Evolutionary conservation across 495 filamentous ascomycete species (phyloP).

Genomic region (Platismatia glauca): DNA sequence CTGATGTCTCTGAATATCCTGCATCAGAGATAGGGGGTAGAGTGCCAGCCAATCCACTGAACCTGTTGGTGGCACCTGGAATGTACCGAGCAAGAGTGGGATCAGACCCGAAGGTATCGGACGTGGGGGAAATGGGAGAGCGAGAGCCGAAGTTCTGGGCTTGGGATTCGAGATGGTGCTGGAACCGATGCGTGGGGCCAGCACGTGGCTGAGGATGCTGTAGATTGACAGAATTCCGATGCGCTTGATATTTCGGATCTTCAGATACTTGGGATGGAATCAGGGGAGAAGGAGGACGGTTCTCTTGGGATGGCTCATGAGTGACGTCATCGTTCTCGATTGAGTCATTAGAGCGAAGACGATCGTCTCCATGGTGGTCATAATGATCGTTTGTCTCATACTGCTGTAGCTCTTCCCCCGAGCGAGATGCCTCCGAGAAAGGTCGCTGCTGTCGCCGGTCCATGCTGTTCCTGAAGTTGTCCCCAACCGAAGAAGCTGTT

Average conservation of each 20-base stretch:
- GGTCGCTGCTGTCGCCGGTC: conserved; percentile 39
- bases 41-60: conserved; percentile 36
- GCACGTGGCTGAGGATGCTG: conserved; percentile 85
- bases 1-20: conserved; percentile 40
- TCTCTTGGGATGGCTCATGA: conserved; percentile 27
- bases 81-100: conserved; percentile 38
- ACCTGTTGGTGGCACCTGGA: conserved; percentile 31
- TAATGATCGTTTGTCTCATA: conserved; percentile 59
- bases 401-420: conserved; percentile 58
- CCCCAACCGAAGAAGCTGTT: conserved; percentile 67
- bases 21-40: conserved; percentile 47
- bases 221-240: conserved; percentile 80
- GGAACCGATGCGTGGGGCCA: conserved; percentile 73
- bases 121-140: conserved; percentile 56
- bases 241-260: conserved; percentile 81
- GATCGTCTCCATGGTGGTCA: conserved; percentile 59
- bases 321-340: conserved; percentile 39
- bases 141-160: conserved; percentile 57
- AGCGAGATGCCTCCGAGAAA: conserved; percentile 53
- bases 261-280: conserved; percentile 61
- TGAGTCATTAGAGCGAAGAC: conserved; percentile 59
- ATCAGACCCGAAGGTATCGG: conserved; percentile 65
- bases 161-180: conserved; percentile 68
- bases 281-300: conserved; percentile 51
- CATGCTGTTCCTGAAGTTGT: conserved; percentile 43